Evolutionary conservation across 2,329 filamentous ascomycete genomes (phyloP).

Genomic region (Fusarium papillatum): DNA sequence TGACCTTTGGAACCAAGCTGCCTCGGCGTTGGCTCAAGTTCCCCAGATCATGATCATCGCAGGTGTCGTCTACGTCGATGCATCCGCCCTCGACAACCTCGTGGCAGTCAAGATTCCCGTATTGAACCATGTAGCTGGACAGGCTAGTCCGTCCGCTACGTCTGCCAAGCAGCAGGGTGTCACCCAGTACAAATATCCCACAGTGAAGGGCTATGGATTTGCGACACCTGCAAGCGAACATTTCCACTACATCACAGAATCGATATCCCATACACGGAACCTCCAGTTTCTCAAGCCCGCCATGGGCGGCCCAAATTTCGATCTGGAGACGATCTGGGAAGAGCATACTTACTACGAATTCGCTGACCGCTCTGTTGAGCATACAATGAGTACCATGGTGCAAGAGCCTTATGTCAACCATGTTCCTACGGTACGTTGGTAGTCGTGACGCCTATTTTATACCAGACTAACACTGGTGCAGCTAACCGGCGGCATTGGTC

Average conservation of each 20-base stretch:
- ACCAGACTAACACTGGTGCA: conserved; percentile 27
- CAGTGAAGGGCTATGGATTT: not conserved
- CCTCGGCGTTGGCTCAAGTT: not conserved
- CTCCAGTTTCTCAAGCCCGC: conserved; percentile 65
- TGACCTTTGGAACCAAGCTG: not conserved
- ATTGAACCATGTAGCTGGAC: not conserved
- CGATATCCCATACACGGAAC: not conserved
- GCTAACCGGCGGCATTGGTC: conserved; percentile 78
- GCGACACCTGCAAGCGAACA: not conserved
- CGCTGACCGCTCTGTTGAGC: conserved; percentile 74
- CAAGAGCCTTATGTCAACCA: conserved; percentile 85
- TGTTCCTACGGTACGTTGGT: conserved; percentile 71
- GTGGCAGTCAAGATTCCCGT: not conserved
- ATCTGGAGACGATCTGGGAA: conserved; percentile 84
- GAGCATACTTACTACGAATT: conserved; percentile 84
- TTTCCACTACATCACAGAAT: not conserved
- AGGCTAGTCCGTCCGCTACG: not conserved
- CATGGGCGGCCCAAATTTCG: conserved; percentile 76
- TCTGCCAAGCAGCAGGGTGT: not conserved
- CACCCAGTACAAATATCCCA: not conserved
- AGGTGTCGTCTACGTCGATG: not conserved
- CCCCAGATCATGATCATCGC: not conserved
- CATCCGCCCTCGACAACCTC: not conserved
- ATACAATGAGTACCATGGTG: conserved; percentile 88
- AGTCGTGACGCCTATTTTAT: not conserved